phyloP scores from a whole-genome alignment of 805 yeast genomes.

The Hanseniaspora jakobsenii region DNA sequence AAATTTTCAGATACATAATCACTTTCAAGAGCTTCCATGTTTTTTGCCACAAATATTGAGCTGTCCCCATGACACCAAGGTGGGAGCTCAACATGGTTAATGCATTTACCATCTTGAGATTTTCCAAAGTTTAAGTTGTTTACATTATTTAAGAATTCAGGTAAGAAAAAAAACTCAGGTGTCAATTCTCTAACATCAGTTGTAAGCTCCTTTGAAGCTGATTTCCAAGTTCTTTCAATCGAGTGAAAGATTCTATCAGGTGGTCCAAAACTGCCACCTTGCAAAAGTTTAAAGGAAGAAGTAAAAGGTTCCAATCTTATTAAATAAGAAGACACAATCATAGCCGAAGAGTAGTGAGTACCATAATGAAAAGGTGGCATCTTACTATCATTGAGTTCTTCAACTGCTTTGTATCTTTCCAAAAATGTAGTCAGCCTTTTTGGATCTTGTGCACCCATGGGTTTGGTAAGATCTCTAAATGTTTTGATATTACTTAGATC shows the following conservation, averaged over 20 bases:
- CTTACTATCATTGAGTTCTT: constrained; percentile 43
- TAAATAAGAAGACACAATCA: constrained; percentile 76
- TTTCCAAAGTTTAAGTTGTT: constrained; percentile 61
- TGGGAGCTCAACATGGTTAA: constrained; percentile 59
- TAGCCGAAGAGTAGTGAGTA: constrained; percentile 85
- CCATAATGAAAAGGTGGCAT: constrained; percentile 84
- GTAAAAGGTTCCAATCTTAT: constrained; percentile 72
- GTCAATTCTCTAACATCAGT: constrained; percentile 80
- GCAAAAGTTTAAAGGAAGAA: constrained; percentile 62
- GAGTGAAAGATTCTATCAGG: constrained; percentile 74
- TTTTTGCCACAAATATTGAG: constrained; percentile 54
- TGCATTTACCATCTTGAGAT: constrained; percentile 45
- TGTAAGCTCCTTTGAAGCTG: constrained; percentile 66
- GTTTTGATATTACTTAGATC: constrained; percentile 51
- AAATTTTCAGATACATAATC: constrained; percentile 64
- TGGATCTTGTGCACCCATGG: constrained; percentile 78
- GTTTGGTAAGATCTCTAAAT: constrained; percentile 67
- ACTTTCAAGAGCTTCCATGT: constrained; percentile 75
- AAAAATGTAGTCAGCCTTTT: constrained; percentile 50
- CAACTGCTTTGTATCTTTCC: constrained; percentile 62
- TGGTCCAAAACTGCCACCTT: constrained; percentile 82
- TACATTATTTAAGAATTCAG: constrained; percentile 60
- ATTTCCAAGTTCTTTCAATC: constrained; percentile 64
- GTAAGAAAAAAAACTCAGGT: constrained; percentile 75
- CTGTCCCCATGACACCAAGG: constrained; percentile 79